Conservation (phyloP, 2,329 filamentous ascomycete species). For the Malbranchea cinnamomea region DNA sequence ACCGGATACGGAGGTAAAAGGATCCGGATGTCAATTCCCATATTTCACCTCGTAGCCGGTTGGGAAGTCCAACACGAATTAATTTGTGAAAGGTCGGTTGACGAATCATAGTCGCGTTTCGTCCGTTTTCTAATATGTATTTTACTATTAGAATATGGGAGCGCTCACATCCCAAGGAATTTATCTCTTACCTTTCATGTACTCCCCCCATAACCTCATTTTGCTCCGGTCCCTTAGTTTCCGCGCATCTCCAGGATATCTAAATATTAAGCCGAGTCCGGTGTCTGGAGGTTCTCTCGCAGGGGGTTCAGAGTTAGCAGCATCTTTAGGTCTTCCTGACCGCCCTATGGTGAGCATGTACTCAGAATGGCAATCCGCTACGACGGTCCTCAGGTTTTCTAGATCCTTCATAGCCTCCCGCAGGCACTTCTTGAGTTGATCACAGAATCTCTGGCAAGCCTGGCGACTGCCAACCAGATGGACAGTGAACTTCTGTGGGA, state of each 20-base stretch:
- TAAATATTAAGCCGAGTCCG: slow-evolving; percentile 80
- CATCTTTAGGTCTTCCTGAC: slow-evolving; percentile 24
- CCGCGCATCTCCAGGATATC: slow-evolving; percentile 86
- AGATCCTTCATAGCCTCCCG: slow-evolving; percentile 79
- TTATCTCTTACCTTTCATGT: slow-evolving; percentile 45
- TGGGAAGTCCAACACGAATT: slow-evolving; percentile 86
- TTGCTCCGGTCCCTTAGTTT: slow-evolving; percentile 92
- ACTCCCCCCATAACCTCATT: slow-evolving; percentile 95
- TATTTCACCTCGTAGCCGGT: slow-evolving; percentile 79
- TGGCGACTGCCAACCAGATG: slow-evolving; percentile 79
- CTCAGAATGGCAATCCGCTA: slow-evolving; percentile 80
- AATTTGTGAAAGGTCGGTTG: slow-evolving; percentile 97
- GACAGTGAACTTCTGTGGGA: slow-evolving; percentile 75
- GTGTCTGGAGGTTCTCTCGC: slow-evolving; percentile 61
- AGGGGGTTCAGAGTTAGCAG: slow-evolving; percentile 37
- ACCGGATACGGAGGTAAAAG: slow-evolving; percentile 73
- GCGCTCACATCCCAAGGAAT: not conserved
- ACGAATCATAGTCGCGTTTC: slow-evolving; percentile 79
- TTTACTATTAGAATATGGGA: slow-evolving; percentile 1
- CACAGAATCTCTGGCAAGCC: slow-evolving; percentile 89
- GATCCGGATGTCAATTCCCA: slow-evolving; percentile 94
- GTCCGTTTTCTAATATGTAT: slow-evolving; percentile 57
- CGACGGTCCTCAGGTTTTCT: slow-evolving; percentile 65
- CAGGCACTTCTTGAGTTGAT: slow-evolving; percentile 81
- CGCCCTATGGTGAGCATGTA: slow-evolving; percentile 45